Percentiles rank a stretch among this genome's conserved stretches.
phyloP scores from a whole-genome alignment of 2,329 filamentous ascomycete genomes.

The Fusarium neocosmosporiellum region DNA sequence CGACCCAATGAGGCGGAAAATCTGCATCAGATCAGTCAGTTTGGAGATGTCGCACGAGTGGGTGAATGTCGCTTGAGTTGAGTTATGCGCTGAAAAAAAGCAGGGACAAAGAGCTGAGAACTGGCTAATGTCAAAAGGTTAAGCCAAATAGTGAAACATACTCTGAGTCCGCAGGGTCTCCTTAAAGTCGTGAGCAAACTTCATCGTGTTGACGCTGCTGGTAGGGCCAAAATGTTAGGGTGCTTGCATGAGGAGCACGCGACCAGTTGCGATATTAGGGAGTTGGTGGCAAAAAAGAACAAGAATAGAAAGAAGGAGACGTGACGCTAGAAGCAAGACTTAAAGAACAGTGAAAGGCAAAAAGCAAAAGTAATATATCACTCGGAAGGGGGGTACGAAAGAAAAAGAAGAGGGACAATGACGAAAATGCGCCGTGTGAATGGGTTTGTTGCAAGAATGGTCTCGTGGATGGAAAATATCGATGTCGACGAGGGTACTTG shows the following conservation, averaged over 20 bases:
- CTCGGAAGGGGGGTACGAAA: constrained; percentile 1
- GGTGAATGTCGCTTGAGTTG: constrained; percentile 1
- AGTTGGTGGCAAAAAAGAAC: constrained; percentile 21
- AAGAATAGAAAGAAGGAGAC: neutral
- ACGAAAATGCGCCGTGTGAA: constrained; percentile 30
- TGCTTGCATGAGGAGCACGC: constrained; percentile 34
- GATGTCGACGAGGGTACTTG: constrained; percentile 24
- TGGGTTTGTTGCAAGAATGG: constrained; percentile 5
- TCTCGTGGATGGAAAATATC: constrained; percentile 32
- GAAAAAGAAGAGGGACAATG: constrained; percentile 10
- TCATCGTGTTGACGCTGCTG: constrained; percentile 67
- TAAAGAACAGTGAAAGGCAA: neutral
- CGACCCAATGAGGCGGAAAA: constrained; percentile 78
- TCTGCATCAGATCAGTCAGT: constrained; percentile 51
- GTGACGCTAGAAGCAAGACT: constrained; percentile 12
- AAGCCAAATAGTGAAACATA: constrained; percentile 34
- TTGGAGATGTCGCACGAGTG: neutral
- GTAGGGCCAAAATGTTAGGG: constrained; percentile 15
- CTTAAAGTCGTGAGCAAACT: constrained; percentile 85
- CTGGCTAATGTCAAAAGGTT: neutral
- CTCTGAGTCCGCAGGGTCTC: constrained; percentile 73
- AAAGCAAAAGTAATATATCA: neutral
- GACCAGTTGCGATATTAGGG: constrained; percentile 34
- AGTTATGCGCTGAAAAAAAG: neutral
- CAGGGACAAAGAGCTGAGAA: neutral